Evolutionary conservation across 2,329 filamentous ascomycete genomes (phyloP).

Genomic region (Xylariaceae sp.): DNA sequence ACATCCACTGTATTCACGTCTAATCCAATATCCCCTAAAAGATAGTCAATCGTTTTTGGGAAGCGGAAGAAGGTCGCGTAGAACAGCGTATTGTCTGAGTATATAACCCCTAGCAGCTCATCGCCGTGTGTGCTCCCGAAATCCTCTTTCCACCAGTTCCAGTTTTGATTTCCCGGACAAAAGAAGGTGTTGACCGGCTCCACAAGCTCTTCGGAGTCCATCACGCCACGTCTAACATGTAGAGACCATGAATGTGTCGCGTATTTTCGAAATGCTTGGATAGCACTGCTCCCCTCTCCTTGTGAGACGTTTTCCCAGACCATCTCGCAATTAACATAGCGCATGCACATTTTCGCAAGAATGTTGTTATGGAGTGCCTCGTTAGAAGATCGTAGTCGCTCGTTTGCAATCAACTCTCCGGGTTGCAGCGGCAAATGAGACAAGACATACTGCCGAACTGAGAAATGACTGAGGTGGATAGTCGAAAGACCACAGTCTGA

Average conservation of each 20-base stretch:
- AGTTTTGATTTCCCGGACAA: neutral
- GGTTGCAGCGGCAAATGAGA: neutral
- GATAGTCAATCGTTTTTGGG: slow-evolving; percentile 5
- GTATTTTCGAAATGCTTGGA: neutral
- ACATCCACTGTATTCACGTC: slow-evolving; percentile 3
- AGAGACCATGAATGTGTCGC: neutral
- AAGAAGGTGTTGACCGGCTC: slow-evolving; percentile 11
- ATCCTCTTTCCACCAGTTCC: slow-evolving; percentile 8
- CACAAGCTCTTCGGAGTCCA: neutral
- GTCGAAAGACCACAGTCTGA: slow-evolving; percentile 1
- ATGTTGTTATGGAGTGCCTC: slow-evolving; percentile 10
- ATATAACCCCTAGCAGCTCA: neutral
- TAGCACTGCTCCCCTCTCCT: neutral
- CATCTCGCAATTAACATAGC: slow-evolving; percentile 6
- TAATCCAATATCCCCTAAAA: slow-evolving; percentile 1
- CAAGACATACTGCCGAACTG: slow-evolving; percentile 14
- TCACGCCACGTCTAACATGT: neutral
- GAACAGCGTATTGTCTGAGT: neutral
- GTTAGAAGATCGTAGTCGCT: slow-evolving; percentile 2
- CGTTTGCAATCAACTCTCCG: neutral
- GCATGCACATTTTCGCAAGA: slow-evolving; percentile 13
- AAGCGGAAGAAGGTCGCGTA: slow-evolving; percentile 12
- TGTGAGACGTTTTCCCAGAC: neutral
- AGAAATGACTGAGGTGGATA: slow-evolving; percentile 17
- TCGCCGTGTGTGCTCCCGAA: neutral